These are phyloP conservation scores for Extremus antarcticus DNA, from an alignment of 495 filamentous ascomycete species.

Conservation along the genomic window DNA sequence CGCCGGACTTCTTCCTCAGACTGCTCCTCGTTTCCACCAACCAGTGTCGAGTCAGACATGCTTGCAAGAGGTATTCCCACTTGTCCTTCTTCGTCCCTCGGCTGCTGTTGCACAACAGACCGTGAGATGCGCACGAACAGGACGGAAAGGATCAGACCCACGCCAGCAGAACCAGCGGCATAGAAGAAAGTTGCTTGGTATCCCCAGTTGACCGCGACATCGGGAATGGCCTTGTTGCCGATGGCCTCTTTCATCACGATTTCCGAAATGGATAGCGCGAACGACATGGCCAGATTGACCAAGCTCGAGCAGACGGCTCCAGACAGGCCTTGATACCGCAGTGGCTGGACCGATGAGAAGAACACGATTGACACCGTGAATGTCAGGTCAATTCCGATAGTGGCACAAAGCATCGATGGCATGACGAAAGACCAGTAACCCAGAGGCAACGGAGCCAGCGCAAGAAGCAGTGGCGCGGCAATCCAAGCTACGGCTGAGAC, in stretches of 20 bases:
- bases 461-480: slow-evolving; percentile 62
- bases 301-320: slow-evolving; percentile 44
- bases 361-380: slow-evolving; percentile 81
- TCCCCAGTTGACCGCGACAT: slow-evolving; percentile 26
- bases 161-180: slow-evolving; percentile 43
- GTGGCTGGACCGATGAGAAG: slow-evolving; percentile 64
- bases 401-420: slow-evolving; percentile 71
- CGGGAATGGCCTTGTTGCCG: neutral
- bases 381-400: slow-evolving; percentile 72
- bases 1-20: neutral
- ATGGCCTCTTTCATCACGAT: slow-evolving; percentile 46
- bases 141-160: slow-evolving; percentile 47
- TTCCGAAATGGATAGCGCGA: slow-evolving; percentile 69
- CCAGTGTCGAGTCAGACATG: slow-evolving; percentile 9
- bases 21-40: neutral
- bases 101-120: slow-evolving; percentile 1
- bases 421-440: slow-evolving; percentile 66
- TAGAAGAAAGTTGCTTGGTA: slow-evolving; percentile 64
- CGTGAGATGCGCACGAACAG: slow-evolving; percentile 48
- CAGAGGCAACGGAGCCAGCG: slow-evolving; percentile 50
- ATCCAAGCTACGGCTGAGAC: slow-evolving; percentile 59
- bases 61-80: neutral
- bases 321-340: slow-evolving; percentile 60
- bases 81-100: slow-evolving; percentile 9
- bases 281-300: slow-evolving; percentile 70